These are phyloP conservation scores for Botrytis medusae DNA, from an alignment of 2,329 filamentous ascomycete genomes.

Conservation along the genomic window DNA sequence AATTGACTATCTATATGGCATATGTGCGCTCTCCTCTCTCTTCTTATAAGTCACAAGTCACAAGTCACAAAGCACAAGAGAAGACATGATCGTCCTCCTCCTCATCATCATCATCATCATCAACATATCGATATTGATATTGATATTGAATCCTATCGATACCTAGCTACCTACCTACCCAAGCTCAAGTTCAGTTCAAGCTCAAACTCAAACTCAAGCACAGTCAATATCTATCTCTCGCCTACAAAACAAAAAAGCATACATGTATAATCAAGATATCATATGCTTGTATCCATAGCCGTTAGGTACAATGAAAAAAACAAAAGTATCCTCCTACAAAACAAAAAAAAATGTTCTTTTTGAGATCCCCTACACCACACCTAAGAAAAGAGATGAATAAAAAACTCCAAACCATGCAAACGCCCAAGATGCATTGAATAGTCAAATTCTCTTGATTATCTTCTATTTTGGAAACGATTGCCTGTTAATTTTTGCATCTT, in stretches of 20 bases:
- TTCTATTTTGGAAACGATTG: constrained; percentile 22
- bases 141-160: not conserved
- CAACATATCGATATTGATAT: no score
- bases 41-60: no score
- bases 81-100: not conserved
- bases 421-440: constrained; percentile 12
- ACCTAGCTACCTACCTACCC: no score
- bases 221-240: not conserved
- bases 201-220: not conserved
- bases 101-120: no score
- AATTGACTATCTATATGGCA: no score
- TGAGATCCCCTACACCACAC: not conserved
- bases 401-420: constrained; percentile 37
- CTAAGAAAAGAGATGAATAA: not conserved
- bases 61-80: no score
- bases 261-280: not conserved
- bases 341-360: constrained; percentile 3
- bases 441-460: constrained; percentile 22
- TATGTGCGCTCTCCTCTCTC: no score
- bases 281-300: not conserved
- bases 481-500: constrained; percentile 35
- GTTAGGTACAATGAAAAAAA: not conserved
- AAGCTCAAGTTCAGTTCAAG: not conserved
- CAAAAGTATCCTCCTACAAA: not conserved
- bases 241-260: not conserved